Conservation (phyloP, 108 stramenopile species). For the Bacterosira constricta region DNA sequence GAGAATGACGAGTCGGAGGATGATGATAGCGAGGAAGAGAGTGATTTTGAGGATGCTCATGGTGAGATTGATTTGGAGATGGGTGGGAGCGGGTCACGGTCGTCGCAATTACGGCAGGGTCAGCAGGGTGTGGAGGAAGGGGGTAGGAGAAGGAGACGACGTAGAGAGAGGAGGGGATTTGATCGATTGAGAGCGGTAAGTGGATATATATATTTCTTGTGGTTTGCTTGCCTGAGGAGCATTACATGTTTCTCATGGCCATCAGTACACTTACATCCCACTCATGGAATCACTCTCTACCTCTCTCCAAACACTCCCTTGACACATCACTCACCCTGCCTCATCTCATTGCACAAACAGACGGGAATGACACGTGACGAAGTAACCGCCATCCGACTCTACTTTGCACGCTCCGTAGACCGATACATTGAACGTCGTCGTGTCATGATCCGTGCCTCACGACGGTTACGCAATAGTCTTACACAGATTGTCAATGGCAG, state of each 20-base stretch:
- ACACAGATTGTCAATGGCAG: background rate
- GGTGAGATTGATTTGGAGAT: background rate
- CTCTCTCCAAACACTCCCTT: too few relatives aligned
- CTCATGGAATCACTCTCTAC: background rate
- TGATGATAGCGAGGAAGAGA: conserved; percentile 44
- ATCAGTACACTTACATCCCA: background rate
- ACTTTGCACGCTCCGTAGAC: conserved; percentile 81
- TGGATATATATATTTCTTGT: background rate
- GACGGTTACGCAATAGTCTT: conserved; percentile 7
- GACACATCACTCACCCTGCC: too few relatives aligned
- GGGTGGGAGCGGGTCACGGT: too few relatives aligned
- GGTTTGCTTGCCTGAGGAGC: too few relatives aligned
- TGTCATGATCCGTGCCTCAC: conserved; percentile 30
- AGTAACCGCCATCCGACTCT: conserved; percentile 73
- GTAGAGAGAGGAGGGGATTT: conserved; percentile 67
- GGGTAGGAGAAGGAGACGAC: conserved; percentile 27
- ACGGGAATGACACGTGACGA: conserved; percentile 64
- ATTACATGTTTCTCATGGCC: background rate
- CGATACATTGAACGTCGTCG: conserved; percentile 54
- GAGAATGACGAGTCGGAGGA: conserved; percentile 36
- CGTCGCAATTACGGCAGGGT: too few relatives aligned
- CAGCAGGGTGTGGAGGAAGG: background rate
- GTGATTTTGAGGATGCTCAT: conserved; percentile 20
- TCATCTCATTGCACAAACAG: conserved; percentile 10
- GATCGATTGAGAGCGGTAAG: conserved; percentile 74